phyloP scores from a whole-genome alignment of 78 protist species.

The Tieghemostelium lacteum region DNA sequence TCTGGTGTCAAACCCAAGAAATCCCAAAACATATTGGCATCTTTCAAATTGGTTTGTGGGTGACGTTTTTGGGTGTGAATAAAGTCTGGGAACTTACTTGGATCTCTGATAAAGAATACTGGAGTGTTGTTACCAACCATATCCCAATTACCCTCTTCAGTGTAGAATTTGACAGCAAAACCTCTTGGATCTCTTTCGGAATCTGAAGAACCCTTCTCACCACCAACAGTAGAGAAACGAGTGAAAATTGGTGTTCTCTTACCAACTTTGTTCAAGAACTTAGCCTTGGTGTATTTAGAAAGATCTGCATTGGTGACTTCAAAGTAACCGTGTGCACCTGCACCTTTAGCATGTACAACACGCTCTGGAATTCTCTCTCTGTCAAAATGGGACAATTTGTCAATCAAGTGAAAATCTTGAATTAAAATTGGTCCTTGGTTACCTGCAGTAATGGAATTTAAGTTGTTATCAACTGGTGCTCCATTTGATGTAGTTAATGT shows the following conservation, averaged over 20 bases:
- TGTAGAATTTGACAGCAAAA: slow-evolving; percentile 92
- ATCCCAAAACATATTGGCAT: slow-evolving; percentile 87
- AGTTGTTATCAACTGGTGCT: slow-evolving; percentile 71
- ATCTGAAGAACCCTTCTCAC: slow-evolving; percentile 89
- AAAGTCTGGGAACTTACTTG: slow-evolving; percentile 84
- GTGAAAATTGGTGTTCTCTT: slow-evolving; percentile 81
- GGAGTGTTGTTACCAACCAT: slow-evolving; percentile 89
- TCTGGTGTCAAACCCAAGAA: slow-evolving; percentile 88
- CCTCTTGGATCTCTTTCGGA: slow-evolving; percentile 92
- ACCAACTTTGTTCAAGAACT: slow-evolving; percentile 68
- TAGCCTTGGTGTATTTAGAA: slow-evolving; percentile 74
- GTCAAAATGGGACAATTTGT: slow-evolving; percentile 83
- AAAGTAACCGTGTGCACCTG: slow-evolving; percentile 89
- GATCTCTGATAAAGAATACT: slow-evolving; percentile 91
- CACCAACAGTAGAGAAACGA: slow-evolving; percentile 94
- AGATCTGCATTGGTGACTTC: slow-evolving; percentile 68
- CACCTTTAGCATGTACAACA: slow-evolving; percentile 90
- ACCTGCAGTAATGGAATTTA: slow-evolving; percentile 84
- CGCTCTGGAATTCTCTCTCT: slow-evolving; percentile 90
- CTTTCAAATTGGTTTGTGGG: slow-evolving; percentile 82
- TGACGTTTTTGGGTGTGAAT: slow-evolving; percentile 91
- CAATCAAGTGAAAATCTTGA: slow-evolving; percentile 82
- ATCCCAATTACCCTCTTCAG: slow-evolving; percentile 92
- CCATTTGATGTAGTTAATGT: slow-evolving; percentile 71
- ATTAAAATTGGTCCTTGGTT: slow-evolving; percentile 84